phyloP scores from a whole-genome alignment of 169 alveolate species.

The Condylostoma magnum region DNA sequence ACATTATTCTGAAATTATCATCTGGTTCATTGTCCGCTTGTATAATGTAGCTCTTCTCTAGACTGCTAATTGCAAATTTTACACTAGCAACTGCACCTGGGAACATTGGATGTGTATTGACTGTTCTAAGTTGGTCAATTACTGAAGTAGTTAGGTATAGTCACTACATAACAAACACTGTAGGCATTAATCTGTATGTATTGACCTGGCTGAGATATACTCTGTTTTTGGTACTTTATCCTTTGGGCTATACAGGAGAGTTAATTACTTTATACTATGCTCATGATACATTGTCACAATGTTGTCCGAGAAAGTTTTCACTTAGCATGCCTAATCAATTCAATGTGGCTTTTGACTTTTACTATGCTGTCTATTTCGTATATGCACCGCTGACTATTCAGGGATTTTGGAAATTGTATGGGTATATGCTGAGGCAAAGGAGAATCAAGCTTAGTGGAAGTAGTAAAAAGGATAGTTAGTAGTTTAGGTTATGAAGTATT shows the following conservation, averaged over 20 bases:
- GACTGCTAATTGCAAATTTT: no score
- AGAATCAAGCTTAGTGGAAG: constrained; percentile 20
- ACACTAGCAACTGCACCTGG: no score
- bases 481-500: no score
- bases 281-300: background rate
- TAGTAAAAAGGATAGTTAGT: no score
- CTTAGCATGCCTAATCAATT: constrained; percentile 7
- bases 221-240: constrained; percentile 13
- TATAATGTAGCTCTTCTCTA: no score
- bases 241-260: background rate
- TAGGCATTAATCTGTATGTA: background rate
- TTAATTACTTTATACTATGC: background rate
- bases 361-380: background rate
- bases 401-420: constrained; percentile 6
- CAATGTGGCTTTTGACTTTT: constrained; percentile 11
- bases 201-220: constrained; percentile 10
- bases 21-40: no score
- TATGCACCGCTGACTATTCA: no score
- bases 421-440: constrained; percentile 23
- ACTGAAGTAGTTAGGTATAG: constrained; percentile 16
- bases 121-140: constrained; percentile 1
- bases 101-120: no score
- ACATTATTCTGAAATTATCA: no score
- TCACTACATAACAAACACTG: background rate
- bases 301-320: constrained; percentile 29